Evolutionary conservation across 768 basidiomycete genomes (phyloP).

Genomic region (Hortiboletus flavorubellus): DNA sequence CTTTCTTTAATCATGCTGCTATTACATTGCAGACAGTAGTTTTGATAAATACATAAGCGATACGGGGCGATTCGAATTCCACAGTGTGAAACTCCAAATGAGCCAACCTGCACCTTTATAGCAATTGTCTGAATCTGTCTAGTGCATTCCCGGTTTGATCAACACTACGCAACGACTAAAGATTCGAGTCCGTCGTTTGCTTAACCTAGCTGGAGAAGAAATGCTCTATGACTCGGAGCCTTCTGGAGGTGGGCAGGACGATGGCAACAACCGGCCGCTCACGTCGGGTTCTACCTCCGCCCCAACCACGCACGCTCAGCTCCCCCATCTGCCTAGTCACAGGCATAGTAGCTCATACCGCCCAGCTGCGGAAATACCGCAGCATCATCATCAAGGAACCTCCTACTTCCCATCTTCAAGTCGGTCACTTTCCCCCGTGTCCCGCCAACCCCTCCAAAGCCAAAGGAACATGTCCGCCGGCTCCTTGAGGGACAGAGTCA

Average conservation of each 20-base stretch:
- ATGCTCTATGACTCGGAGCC: slow-evolving; percentile 16
- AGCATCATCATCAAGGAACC: slow-evolving; percentile 62
- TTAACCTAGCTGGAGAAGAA: neutral
- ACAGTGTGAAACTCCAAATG: neutral
- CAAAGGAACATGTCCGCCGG: slow-evolving; percentile 51
- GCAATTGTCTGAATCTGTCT: neutral
- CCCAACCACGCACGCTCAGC: slow-evolving; percentile 28
- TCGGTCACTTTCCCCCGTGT: slow-evolving; percentile 43
- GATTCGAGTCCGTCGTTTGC: neutral
- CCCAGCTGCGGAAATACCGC: slow-evolving; percentile 55
- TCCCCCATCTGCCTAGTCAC: slow-evolving; percentile 37
- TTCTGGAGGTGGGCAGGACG: slow-evolving; percentile 21
- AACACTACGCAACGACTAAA: neutral
- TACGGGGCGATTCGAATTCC: neutral
- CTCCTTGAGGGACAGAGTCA: slow-evolving; percentile 44
- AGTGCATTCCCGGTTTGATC: neutral
- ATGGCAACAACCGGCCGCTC: slow-evolving; percentile 32
- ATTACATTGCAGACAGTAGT: neutral
- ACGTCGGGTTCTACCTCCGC: slow-evolving; percentile 43
- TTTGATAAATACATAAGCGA: neutral
- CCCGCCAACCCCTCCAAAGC: slow-evolving; percentile 43
- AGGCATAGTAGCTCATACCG: slow-evolving; percentile 57
- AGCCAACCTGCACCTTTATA: neutral
- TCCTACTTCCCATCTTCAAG: slow-evolving; percentile 53
- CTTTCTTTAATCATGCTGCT: slow-evolving; percentile 14